Evolutionary conservation across 2,329 filamentous ascomycete species (phyloP).

Genomic region (Plenodomus tracheiphilus): DNA sequence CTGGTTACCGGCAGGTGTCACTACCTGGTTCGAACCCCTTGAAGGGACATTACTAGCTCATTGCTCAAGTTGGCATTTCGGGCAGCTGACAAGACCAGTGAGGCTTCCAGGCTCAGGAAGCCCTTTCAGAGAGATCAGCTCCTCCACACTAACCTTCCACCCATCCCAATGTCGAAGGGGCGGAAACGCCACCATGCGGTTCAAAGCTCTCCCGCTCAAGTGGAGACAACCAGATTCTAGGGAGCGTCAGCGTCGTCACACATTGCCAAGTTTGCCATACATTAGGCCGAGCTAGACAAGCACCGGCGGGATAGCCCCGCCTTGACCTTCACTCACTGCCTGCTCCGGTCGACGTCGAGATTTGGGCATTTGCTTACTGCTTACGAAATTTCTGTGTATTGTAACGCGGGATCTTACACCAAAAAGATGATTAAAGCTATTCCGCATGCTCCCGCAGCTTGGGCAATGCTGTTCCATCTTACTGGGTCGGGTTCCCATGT

Average conservation of each 20-base stretch:
- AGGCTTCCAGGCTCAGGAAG: slow-evolving; percentile 8
- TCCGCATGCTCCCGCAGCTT: slow-evolving; percentile 11
- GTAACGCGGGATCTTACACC: slow-evolving; percentile 3
- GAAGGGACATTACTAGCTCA: slow-evolving; percentile 5
- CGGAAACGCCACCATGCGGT: slow-evolving; percentile 1
- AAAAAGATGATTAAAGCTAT: slow-evolving; percentile 4
- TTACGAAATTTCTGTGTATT: slow-evolving; percentile 1
- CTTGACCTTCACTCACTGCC: neutral
- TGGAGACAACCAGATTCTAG: neutral
- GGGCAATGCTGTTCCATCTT: slow-evolving; percentile 3
- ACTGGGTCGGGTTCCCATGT: slow-evolving; percentile 8
- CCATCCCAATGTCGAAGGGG: slow-evolving; percentile 1
- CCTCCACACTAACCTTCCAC: slow-evolving; percentile 4
- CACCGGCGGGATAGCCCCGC: neutral
- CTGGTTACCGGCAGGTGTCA: slow-evolving; percentile 8
- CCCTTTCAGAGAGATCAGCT: slow-evolving; percentile 7
- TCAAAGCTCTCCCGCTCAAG: slow-evolving; percentile 1
- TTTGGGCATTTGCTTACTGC: neutral
- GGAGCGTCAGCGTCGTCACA: neutral
- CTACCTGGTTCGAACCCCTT: slow-evolving; percentile 9
- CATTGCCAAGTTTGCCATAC: neutral
- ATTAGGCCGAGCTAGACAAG: neutral
- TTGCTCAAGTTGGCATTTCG: neutral
- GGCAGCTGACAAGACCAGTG: slow-evolving; percentile 10
- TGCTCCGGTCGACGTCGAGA: neutral